Evolutionary conservation across 1,139 yeast genomes (phyloP).

Genomic region (Debaryomyces psychrophilus): DNA sequence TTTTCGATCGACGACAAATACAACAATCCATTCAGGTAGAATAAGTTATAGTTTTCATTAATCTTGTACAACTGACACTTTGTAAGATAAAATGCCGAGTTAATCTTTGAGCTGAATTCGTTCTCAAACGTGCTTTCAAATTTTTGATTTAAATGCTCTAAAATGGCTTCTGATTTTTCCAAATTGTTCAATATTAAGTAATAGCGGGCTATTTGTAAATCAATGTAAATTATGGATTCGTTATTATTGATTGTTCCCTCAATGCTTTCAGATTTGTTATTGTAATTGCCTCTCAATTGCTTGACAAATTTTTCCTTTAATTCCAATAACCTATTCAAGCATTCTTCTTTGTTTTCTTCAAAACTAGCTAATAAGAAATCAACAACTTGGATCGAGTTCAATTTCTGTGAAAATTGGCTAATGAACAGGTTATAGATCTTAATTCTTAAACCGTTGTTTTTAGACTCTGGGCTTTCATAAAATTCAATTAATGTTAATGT

Average conservation of each 20-base stretch:
- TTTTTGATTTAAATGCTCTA: constrained; percentile 62
- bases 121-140: constrained; percentile 53
- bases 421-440: constrained; percentile 76
- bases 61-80: constrained; percentile 76
- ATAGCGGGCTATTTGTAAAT: constrained; percentile 78
- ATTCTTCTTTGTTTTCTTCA: constrained; percentile 47
- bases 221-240: constrained; percentile 59
- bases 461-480: constrained; percentile 53
- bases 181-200: constrained; percentile 60
- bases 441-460: constrained; percentile 55
- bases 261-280: constrained; percentile 33
- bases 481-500: constrained; percentile 68
- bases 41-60: constrained; percentile 76
- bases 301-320: constrained; percentile 54
- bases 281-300: constrained; percentile 29
- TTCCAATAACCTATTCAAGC: constrained; percentile 57
- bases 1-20: constrained; percentile 57
- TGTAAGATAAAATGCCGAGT: constrained; percentile 82
- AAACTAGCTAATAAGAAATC: constrained; percentile 65
- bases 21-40: constrained; percentile 64
- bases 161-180: constrained; percentile 66
- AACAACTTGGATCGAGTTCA: constrained; percentile 79
- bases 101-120: constrained; percentile 69
- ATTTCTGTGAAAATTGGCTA: constrained; percentile 62
- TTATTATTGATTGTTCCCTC: constrained; percentile 42